Percentiles rank a stretch among this genome's conserved stretches.
Conservation (phyloP, 805 yeast genomes). For the Wickerhamomyces chambardii region DNA sequence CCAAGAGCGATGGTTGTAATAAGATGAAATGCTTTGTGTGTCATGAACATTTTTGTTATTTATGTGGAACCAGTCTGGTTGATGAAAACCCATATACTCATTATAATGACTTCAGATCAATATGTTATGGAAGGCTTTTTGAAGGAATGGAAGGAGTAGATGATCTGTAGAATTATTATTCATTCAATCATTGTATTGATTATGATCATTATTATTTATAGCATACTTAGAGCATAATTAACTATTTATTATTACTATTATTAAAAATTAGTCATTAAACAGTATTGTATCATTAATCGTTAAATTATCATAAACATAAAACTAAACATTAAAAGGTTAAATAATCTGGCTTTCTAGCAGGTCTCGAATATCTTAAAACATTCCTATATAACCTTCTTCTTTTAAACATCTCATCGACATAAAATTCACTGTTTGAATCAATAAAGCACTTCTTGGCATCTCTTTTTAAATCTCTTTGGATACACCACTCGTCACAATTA, state of each 20-base stretch:
- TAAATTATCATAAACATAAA: too few species aligned
- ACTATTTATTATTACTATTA: too few species aligned
- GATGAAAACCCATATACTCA: conserved; percentile 42
- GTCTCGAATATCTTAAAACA: conserved; percentile 37
- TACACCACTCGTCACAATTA: conserved; percentile 42
- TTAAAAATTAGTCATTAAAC: too few species aligned
- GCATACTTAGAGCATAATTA: too few species aligned
- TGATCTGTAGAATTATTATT: too few species aligned
- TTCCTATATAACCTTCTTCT: conserved; percentile 48
- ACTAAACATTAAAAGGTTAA: too few species aligned
- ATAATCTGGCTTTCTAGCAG: conserved; percentile 26
- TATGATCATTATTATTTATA: too few species aligned
- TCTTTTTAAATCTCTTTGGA: conserved; percentile 28
- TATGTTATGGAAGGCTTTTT: conserved; percentile 42
- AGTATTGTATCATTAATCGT: too few species aligned
- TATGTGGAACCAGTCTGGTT: conserved; percentile 37
- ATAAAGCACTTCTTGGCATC: conserved; percentile 13
- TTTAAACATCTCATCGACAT: conserved; percentile 37
- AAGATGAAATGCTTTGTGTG: conserved; percentile 51
- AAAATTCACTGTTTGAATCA: conserved; percentile 40
- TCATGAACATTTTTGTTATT: conserved; percentile 37
- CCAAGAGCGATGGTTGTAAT: conserved; percentile 55
- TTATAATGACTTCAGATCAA: conserved; percentile 29
- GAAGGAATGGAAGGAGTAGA: conserved; percentile 37
- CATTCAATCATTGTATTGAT: too few species aligned